A percentile compares a stretch with the other conserved stretches of the same genome.
Evolutionary conservation across 805 yeast genomes (phyloP).

Genomic region (Schwanniomyces vanrijiae): DNA sequence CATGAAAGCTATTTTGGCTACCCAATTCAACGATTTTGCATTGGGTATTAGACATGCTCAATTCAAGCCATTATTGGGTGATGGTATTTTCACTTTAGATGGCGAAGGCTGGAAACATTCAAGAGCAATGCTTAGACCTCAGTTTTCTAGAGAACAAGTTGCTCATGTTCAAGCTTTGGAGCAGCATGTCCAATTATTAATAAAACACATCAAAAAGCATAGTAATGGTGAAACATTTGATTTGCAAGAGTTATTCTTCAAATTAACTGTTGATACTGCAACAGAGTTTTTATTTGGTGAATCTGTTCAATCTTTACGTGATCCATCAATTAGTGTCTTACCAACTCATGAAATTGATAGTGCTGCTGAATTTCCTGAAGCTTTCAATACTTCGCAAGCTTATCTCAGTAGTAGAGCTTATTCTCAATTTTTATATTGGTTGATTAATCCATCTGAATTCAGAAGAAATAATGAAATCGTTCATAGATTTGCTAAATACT

Average conservation of each 20-base stretch:
- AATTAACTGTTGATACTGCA: constrained; percentile 39
- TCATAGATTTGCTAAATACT: constrained; percentile 28
- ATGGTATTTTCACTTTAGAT: constrained; percentile 40
- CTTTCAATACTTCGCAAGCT: constrained; percentile 37
- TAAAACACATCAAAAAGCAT: constrained; percentile 17
- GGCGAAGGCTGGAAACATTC: constrained; percentile 39
- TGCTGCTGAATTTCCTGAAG: constrained; percentile 17
- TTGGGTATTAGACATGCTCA: constrained; percentile 31
- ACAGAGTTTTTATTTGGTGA: constrained; percentile 43
- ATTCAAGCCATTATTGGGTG: constrained; percentile 33
- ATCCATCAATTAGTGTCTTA: constrained; percentile 19
- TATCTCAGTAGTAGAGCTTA: constrained; percentile 31
- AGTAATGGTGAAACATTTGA: constrained; percentile 24
- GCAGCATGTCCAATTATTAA: constrained; percentile 26
- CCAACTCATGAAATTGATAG: constrained; percentile 22
- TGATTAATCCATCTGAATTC: constrained; percentile 30
- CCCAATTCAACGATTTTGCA: constrained; percentile 35
- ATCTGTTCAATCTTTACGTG: constrained; percentile 25
- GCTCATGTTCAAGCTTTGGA: constrained; percentile 33
- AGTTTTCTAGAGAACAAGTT: constrained; percentile 37
- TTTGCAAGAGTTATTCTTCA: constrained; percentile 33
- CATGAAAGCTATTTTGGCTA: constrained; percentile 34
- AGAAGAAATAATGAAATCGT: constrained; percentile 30
- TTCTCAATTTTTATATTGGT: constrained; percentile 29
- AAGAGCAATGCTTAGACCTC: constrained; percentile 38